phyloP scores from a whole-genome alignment of 345 rosid genomes.

The Melaleuca quinquenervia region DNA sequence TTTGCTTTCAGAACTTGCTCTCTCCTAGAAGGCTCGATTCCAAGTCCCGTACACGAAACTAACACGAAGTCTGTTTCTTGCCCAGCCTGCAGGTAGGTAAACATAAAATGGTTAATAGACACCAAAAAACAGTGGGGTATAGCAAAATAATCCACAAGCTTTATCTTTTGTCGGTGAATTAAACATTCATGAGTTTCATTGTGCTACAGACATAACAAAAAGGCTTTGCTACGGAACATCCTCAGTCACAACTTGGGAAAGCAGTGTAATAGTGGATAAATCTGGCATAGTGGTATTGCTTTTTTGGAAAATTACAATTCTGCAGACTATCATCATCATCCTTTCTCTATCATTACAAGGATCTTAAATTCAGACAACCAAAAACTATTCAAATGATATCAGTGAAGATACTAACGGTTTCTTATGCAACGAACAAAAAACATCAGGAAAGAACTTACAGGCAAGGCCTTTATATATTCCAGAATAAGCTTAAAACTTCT shows the following conservation, averaged over 20 bases:
- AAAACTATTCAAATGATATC: background rate
- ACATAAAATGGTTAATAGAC: background rate
- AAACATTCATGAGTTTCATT: background rate
- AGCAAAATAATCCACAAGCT: background rate
- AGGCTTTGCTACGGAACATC: background rate
- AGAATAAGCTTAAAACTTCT: slow-evolving; percentile 77
- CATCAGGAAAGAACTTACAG: slow-evolving; percentile 36
- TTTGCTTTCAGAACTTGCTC: slow-evolving; percentile 95
- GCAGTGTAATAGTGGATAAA: background rate
- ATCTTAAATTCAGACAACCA: background rate
- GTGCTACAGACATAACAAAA: background rate
- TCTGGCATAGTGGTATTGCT: background rate
- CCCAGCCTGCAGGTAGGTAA: slow-evolving; percentile 56
- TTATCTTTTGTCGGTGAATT: background rate
- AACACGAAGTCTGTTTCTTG: slow-evolving; percentile 92
- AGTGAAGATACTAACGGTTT: background rate
- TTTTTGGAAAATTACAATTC: background rate
- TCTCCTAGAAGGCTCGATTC: slow-evolving; percentile 74
- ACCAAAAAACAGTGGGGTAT: background rate
- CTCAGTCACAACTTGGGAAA: background rate
- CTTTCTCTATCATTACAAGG: background rate
- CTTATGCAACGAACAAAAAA: background rate
- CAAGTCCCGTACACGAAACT: slow-evolving; percentile 86
- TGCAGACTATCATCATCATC: background rate
- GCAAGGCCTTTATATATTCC: slow-evolving; percentile 88